phyloP scores from a whole-genome alignment of 345 rosid species.

The Eucalyptus sp. region DNA sequence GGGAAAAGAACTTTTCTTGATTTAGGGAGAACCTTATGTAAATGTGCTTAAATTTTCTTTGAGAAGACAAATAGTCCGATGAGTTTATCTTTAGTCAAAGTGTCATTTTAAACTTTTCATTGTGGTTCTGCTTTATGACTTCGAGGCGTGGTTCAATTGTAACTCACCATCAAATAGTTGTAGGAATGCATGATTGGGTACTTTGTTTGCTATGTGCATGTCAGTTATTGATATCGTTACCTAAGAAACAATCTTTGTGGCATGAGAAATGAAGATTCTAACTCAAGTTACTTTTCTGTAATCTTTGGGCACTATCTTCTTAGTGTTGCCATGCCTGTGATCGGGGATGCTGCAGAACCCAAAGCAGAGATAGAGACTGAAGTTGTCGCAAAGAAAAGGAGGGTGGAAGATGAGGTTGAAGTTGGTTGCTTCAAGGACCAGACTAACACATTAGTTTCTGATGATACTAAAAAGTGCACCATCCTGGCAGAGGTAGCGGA shows the following conservation, averaged over 20 bases:
- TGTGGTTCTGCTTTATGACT: background rate
- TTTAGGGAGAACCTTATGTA: background rate
- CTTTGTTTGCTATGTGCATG: background rate
- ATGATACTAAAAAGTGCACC: constrained; percentile 12
- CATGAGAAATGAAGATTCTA: background rate
- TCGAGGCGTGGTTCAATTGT: background rate
- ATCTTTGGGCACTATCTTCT: background rate
- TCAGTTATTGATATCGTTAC: background rate
- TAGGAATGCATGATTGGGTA: background rate
- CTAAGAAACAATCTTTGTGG: background rate
- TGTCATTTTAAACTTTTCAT: background rate
- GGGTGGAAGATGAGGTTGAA: constrained; percentile 29
- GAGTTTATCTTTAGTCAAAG: background rate
- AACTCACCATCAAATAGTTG: background rate
- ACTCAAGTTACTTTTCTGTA: background rate
- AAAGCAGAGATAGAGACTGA: constrained; percentile 20
- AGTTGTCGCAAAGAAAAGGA: constrained; percentile 24
- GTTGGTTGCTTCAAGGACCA: constrained; percentile 12
- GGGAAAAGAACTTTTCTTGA: background rate
- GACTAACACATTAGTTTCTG: constrained; percentile 9
- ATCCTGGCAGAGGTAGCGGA: background rate
- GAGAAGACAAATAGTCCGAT: background rate
- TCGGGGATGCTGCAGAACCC: constrained; percentile 20
- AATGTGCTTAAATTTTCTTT: background rate
- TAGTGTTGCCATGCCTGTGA: background rate